Conservation (phyloP, 805 yeast genomes). For the Cyberlindnera japonica region DNA sequence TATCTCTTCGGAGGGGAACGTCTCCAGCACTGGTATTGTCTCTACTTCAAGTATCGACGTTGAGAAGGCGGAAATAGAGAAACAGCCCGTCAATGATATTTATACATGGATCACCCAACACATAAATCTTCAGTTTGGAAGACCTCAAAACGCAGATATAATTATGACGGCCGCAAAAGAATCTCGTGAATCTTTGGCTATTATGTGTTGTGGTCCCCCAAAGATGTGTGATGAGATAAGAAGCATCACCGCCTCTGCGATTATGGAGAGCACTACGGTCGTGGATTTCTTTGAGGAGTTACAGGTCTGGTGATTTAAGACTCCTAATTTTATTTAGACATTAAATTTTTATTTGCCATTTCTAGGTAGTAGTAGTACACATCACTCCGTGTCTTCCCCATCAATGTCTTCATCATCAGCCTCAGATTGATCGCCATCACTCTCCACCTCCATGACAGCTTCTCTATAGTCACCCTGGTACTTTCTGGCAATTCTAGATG, state of each 20-base stretch:
- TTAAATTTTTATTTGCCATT: not conserved
- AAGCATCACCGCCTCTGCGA: constrained; percentile 36
- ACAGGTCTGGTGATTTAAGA: constrained; percentile 54
- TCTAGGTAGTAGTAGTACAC: too few species aligned
- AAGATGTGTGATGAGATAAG: constrained; percentile 55
- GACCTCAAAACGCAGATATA: not conserved
- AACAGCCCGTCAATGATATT: constrained; percentile 28
- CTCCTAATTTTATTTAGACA: not conserved
- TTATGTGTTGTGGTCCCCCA: constrained; percentile 63
- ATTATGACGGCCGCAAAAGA: not conserved
- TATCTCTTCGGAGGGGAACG: not conserved
- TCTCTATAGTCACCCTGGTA: constrained; percentile 51
- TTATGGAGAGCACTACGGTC: constrained; percentile 41
- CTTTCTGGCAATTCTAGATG: constrained; percentile 74
- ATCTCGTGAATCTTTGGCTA: constrained; percentile 41
- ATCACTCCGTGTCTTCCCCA: constrained; percentile 1
- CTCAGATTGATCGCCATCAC: constrained; percentile 57
- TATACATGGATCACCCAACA: not conserved
- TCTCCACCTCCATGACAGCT: constrained; percentile 58
- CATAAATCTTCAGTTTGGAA: not conserved
- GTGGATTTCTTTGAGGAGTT: constrained; percentile 73
- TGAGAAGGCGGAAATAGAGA: constrained; percentile 23
- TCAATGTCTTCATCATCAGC: constrained; percentile 36
- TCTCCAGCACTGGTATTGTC: not conserved
- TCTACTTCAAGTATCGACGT: not conserved